Percentiles rank a stretch among this genome's conserved stretches.
These are phyloP conservation scores for Nannochloropsis oceanica DNA, from an alignment of 108 stramenopile species.

Conservation along the genomic window DNA sequence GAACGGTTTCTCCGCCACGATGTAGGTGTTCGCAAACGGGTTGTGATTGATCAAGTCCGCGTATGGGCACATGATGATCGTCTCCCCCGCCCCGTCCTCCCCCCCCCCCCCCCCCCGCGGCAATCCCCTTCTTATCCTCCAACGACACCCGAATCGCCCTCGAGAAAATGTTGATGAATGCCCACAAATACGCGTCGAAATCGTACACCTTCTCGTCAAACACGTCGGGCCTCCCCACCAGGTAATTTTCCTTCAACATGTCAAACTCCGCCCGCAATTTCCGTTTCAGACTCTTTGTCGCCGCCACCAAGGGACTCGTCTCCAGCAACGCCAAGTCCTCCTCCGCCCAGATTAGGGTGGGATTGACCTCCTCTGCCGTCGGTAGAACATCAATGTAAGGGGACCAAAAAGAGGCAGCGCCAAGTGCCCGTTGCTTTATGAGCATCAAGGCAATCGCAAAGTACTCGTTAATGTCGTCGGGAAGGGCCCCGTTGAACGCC, in stretches of 20 bases:
- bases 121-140: background rate
- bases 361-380: slow-evolving; percentile 45
- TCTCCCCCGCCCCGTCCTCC: slow-evolving; percentile 46
- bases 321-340: slow-evolving; percentile 67
- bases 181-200: slow-evolving; percentile 77
- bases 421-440: slow-evolving; percentile 63
- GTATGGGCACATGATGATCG: slow-evolving; percentile 78
- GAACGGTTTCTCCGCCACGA: slow-evolving; percentile 7
- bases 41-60: slow-evolving; percentile 92
- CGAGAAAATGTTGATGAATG: slow-evolving; percentile 83
- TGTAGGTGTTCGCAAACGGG: slow-evolving; percentile 47
- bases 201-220: slow-evolving; percentile 62
- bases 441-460: slow-evolving; percentile 80
- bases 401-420: slow-evolving; percentile 50
- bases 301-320: slow-evolving; percentile 70
- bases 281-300: slow-evolving; percentile 62
- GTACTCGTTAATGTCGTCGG: slow-evolving; percentile 70
- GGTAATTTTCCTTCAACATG: slow-evolving; percentile 51
- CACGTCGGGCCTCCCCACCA: slow-evolving; percentile 34
- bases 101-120: background rate
- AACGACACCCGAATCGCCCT: slow-evolving; percentile 53
- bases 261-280: slow-evolving; percentile 73
- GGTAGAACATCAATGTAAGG: slow-evolving; percentile 80
- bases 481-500: slow-evolving; percentile 41
- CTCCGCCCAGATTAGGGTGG: slow-evolving; percentile 82